phyloP scores from a whole-genome alignment of 176 grass and related monocot species.

The Secale cereale region DNA sequence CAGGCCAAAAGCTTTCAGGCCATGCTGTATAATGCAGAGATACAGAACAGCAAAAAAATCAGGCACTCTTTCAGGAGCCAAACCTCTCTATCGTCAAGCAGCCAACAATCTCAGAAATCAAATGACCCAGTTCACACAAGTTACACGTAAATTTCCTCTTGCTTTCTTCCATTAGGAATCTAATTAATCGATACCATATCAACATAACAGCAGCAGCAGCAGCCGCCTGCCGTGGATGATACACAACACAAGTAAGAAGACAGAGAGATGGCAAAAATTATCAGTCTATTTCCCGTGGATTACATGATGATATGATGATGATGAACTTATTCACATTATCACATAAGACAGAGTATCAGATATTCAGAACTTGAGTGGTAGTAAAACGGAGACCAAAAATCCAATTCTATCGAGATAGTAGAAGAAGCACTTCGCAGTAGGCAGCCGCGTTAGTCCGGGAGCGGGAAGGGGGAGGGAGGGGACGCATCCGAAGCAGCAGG shows the following conservation, averaged over 20 bases:
- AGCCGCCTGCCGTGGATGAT: background rate
- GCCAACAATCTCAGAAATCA: background rate
- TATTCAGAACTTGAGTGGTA: constrained; percentile 32
- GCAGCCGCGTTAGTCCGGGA: background rate
- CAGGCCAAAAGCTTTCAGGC: background rate
- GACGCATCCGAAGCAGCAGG: background rate
- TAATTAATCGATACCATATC: background rate
- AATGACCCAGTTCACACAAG: background rate
- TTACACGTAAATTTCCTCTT: constrained; percentile 20
- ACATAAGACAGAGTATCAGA: constrained; percentile 20
- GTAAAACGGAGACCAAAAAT: constrained; percentile 12
- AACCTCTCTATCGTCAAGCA: background rate
- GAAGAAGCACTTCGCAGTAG: background rate
- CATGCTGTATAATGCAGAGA: background rate
- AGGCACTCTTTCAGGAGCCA: background rate
- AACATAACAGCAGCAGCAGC: background rate
- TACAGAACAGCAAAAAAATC: background rate
- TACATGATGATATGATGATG: constrained; percentile 28
- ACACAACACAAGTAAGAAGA: background rate
- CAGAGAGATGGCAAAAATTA: background rate
- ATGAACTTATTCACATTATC: constrained; percentile 42
- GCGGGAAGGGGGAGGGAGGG: background rate
- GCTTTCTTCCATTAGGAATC: constrained; percentile 16
- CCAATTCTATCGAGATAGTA: constrained; percentile 29
- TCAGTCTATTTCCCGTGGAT: background rate